Base-by-base conservation (phyloP, 1,284 basidiomycete species). In the Neolentinus lepideus region DNA sequence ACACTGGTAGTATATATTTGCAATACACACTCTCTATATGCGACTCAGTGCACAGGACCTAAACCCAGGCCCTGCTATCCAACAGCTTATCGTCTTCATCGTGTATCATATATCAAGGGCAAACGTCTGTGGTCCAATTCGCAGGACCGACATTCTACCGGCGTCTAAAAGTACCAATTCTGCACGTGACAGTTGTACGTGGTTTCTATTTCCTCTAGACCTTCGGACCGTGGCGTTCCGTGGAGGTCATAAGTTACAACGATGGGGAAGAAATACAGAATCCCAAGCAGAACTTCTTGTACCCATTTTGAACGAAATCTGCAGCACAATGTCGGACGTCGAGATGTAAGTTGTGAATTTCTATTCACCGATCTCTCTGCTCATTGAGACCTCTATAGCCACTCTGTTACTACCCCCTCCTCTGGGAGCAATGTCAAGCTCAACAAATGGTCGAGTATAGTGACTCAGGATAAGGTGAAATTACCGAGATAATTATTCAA, bases 391-490 rank as follows among this genome's bases (percentile, higher is more conserved):
- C 11, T 25, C 4, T 29, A 11, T 22, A 26, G 58, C 58, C 16
- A 56, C 51, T 19, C 55, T 64, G 27, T 50, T 29, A 8, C 24
- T n/a, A 4, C 27, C 47, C 4, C 22, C 3, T 25, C 47, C 47
- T 26, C 47, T 6, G 22, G 24, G 47, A 62, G 58, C 57, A 72
- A 71, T 61, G 76, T 63, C 11, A 78, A 80, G 62, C 73, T 92
- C 60, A 92, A 92, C 73, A 90, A 82, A 68, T 75, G 83, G 58
- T 90, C 87, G 51, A 69, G 76, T 58, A 77, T 79, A 58, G 60
- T 90, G 53, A 90, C 88, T 1, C 83, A 90, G 67, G 75, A 83
- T 65, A 89, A 89, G 75, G 88, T 83, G 14, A 22, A 21, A 12
- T 50, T 16, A n/a, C 25, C 16, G 16, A 35, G 45, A 50, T 50